Evolutionary conservation across 305 asterid genomes (phyloP).

Genomic region (Fraxinus dipetala): DNA sequence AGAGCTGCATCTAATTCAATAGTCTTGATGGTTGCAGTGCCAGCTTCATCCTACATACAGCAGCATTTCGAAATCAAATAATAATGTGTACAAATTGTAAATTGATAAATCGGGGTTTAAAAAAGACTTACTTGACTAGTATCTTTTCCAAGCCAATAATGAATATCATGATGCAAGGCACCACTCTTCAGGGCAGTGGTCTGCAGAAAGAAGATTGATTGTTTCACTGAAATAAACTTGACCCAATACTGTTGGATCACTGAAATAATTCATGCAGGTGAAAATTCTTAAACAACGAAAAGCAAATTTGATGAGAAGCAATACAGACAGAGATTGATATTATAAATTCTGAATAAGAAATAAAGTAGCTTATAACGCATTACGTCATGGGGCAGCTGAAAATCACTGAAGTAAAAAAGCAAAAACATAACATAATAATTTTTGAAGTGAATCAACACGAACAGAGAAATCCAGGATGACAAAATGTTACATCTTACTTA

Average conservation of each 20-base stretch:
- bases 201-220: constrained; percentile 43
- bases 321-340: constrained; percentile 1
- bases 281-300: neutral
- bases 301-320: neutral
- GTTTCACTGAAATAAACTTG: constrained; percentile 24
- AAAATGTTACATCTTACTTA: neutral
- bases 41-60: constrained; percentile 50
- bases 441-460: constrained; percentile 12
- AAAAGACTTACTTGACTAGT: constrained; percentile 59
- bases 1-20: constrained; percentile 82
- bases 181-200: constrained; percentile 67
- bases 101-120: neutral
- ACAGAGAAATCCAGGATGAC: constrained; percentile 3
- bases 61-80: constrained; percentile 22
- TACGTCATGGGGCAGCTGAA: constrained; percentile 8
- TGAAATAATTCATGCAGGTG: neutral
- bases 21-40: constrained; percentile 61
- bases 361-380: neutral
- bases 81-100: neutral
- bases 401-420: neutral
- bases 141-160: constrained; percentile 81
- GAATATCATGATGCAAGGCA: constrained; percentile 72
- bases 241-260: constrained; percentile 3
- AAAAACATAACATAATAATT: neutral
- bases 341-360: neutral